Base-by-base conservation (phyloP, 163 green algal species). In the Scenedesmus sp. region DNA sequence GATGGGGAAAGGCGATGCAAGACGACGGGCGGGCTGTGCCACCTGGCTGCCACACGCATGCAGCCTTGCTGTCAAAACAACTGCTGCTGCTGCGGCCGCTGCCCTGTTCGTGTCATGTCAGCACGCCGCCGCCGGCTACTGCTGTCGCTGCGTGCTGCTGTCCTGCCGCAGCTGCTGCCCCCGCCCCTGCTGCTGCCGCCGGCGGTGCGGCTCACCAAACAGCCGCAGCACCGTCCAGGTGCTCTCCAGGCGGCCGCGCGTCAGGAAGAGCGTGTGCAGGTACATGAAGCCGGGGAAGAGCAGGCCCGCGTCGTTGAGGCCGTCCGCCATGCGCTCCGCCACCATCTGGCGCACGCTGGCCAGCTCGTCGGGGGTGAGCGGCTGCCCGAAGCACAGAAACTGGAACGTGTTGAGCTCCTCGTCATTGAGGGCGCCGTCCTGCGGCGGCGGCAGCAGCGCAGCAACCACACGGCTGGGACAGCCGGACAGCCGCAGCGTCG, bases 261-360 rank as follows among this genome's bases (percentile, higher is more conserved):
- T 97, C 35, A 99, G 98, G 94, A 99, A 99, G 16, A 99, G 95
- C 33, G 96, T 95, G 91, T 99, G 96, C 84, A 99, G 93, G 92
- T 97, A 98, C 70, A 98, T 94, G 89, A 96, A 96, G n/a, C 93
- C 93, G 0, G 90, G 82, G 53, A 95, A 87, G 9, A 94, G 95
- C n/a, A 97, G 79, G 33, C 93, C 91, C 93, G 91, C 83, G 92
- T 96, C 89, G 20, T 59, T 78, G 16, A 92, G 83, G 6, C 89
- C 89, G 30, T 92, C 89, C 7, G 89, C 68, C 89, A 92, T 90
- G 51, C 83, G 70, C 53, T 92, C 89, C 4, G 83, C 89, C 72
- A 92, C 90, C 90, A 93, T 91, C 56, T 86, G 56, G 0, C 83
- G n/a, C 33, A 96, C 93, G 81, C 92, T 94, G 20, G 90, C 90